Conservation (phyloP, 2,329 filamentous ascomycete genomes). For the Golovinomyces cichoracearum region DNA sequence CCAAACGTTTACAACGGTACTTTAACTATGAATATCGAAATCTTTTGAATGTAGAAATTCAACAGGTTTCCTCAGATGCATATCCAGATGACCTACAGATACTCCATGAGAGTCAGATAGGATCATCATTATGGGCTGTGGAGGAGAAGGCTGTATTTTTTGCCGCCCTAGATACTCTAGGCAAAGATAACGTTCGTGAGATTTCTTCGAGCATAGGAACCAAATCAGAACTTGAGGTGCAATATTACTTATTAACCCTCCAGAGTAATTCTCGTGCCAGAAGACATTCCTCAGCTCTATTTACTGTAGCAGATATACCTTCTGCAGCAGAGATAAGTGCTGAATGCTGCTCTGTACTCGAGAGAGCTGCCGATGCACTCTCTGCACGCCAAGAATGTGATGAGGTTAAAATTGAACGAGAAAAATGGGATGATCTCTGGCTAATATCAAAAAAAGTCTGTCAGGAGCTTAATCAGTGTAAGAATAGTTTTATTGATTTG, state of each 20-base stretch:
- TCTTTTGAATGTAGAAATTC: slow-evolving; percentile 30
- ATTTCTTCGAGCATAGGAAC: slow-evolving; percentile 38
- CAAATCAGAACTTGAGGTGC: slow-evolving; percentile 52
- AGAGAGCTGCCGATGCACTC: slow-evolving; percentile 40
- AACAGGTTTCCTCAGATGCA: slow-evolving; percentile 20
- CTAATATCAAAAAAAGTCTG: slow-evolving; percentile 24
- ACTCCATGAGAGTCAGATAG: slow-evolving; percentile 31
- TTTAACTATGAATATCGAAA: slow-evolving; percentile 25
- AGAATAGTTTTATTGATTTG: slow-evolving; percentile 8
- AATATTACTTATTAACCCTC: slow-evolving; percentile 40
- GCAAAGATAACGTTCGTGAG: slow-evolving; percentile 31
- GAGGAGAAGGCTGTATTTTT: slow-evolving; percentile 50
- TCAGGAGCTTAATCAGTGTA: slow-evolving; percentile 7
- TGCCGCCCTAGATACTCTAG: slow-evolving; percentile 34
- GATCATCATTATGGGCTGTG: slow-evolving; percentile 41
- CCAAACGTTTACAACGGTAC: slow-evolving; percentile 16
- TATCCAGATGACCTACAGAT: slow-evolving; percentile 12
- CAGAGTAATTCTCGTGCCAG: slow-evolving; percentile 19
- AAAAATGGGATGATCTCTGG: slow-evolving; percentile 37
- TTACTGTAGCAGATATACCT: slow-evolving; percentile 18
- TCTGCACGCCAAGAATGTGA: slow-evolving; percentile 35
- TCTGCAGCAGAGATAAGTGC: slow-evolving; percentile 47
- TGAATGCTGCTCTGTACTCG: slow-evolving; percentile 38
- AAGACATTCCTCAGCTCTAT: slow-evolving; percentile 6
- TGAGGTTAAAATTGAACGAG: slow-evolving; percentile 33